These are phyloP conservation scores for Circinella umbellata DNA, from an alignment of 371 early-diverging fungal genomes.

Conservation along the genomic window DNA sequence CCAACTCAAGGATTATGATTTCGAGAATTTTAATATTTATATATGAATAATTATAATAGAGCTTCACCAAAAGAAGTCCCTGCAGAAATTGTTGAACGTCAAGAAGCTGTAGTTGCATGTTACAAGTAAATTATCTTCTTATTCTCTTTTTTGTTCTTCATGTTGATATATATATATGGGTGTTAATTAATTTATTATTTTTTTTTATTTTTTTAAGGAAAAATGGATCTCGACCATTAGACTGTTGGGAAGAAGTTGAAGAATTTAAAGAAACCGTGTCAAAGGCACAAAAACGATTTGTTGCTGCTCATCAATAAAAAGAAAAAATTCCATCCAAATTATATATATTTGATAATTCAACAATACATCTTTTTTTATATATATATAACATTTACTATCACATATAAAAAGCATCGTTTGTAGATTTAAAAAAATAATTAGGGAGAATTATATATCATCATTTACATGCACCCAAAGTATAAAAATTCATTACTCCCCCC, in stretches of 20 bases:
- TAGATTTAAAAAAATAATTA: not conserved
- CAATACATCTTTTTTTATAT: no score
- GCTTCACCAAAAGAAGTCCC: slow-evolving; percentile 45
- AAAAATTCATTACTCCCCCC: no score
- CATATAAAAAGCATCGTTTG: not conserved
- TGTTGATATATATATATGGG: not conserved
- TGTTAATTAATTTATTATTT: not conserved
- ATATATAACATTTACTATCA: not conserved
- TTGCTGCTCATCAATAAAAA: slow-evolving; percentile 49
- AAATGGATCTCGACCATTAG: slow-evolving; percentile 59
- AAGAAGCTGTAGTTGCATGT: slow-evolving; percentile 52
- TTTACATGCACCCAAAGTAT: no score
- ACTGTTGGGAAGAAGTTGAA: slow-evolving; percentile 76
- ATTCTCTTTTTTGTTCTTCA: not conserved
- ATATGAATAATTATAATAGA: slow-evolving; percentile 21
- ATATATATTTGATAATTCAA: no score
- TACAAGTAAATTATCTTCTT: slow-evolving; percentile 42
- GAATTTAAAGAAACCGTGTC: slow-evolving; percentile 60
- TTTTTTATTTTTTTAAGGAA: slow-evolving; percentile 28
- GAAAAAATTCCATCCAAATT: not conserved
- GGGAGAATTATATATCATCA: no score
- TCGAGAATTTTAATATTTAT: not conserved
- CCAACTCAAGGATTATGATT: no score
- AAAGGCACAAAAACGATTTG: slow-evolving; percentile 59
- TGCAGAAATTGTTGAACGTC: slow-evolving; percentile 41